Evolutionary conservation across 108 stramenopile species (phyloP).

Genomic region (Nannochloropsis oceanica): DNA sequence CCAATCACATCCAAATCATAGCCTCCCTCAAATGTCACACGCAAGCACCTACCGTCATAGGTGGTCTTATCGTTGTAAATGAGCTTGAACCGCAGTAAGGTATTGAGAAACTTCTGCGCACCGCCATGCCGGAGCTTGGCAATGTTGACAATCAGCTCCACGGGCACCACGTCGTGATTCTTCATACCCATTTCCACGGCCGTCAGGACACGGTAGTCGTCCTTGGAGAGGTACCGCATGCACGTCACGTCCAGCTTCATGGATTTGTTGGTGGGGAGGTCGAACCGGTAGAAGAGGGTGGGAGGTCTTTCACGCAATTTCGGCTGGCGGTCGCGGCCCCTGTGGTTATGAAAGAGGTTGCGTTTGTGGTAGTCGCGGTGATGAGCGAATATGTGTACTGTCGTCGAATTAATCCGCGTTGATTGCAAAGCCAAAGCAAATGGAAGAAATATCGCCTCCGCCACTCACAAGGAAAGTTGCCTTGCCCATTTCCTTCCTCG

Average conservation of each 20-base stretch:
- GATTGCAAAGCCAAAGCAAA: too few species aligned
- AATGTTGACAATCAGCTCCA: slow-evolving; percentile 62
- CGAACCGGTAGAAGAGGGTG: neutral
- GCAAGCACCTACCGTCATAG: slow-evolving; percentile 36
- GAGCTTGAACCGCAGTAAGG: slow-evolving; percentile 80
- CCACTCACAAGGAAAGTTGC: too few species aligned
- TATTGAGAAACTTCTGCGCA: slow-evolving; percentile 60
- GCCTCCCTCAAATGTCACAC: too few species aligned
- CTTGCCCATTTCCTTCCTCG: too few species aligned
- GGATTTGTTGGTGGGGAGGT: neutral
- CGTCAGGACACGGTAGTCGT: slow-evolving; percentile 85
- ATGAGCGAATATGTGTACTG: too few species aligned
- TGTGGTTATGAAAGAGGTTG: too few species aligned
- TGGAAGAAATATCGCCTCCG: too few species aligned
- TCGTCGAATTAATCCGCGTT: too few species aligned
- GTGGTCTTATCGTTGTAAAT: slow-evolving; percentile 73
- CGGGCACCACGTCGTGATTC: slow-evolving; percentile 76
- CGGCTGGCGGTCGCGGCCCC: too few species aligned
- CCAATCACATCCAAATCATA: too few species aligned
- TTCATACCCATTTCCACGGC: slow-evolving; percentile 96
- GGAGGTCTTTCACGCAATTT: neutral
- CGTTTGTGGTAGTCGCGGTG: too few species aligned
- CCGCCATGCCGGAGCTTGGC: slow-evolving; percentile 90
- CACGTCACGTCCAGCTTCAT: slow-evolving; percentile 46
- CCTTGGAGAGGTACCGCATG: slow-evolving; percentile 43